These are phyloP conservation scores for Salix arbutifolia DNA, from an alignment of 345 rosid genomes.

Conservation along the genomic window DNA sequence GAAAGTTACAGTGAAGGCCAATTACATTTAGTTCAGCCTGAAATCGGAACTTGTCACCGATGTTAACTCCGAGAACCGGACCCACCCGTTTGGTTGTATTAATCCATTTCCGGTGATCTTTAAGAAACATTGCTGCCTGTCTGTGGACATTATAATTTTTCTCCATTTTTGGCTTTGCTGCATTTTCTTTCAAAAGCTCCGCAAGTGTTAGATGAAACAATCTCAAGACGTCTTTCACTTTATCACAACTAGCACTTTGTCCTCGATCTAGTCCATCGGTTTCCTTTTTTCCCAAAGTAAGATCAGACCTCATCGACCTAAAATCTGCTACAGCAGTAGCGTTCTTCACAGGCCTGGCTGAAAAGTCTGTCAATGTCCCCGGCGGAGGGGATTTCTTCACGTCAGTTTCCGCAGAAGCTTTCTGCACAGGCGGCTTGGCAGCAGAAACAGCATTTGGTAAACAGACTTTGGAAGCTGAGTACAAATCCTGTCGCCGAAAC, in stretches of 20 bases:
- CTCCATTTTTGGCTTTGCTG: background rate
- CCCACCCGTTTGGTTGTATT: conserved; percentile 12
- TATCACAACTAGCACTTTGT: background rate
- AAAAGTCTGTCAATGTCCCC: background rate
- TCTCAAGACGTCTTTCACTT: background rate
- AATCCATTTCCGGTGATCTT: background rate
- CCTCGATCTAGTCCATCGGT: background rate
- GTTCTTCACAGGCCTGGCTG: background rate
- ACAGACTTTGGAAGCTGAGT: background rate
- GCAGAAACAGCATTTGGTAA: background rate
- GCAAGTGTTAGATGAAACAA: background rate
- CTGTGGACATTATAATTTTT: background rate
- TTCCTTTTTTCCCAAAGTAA: background rate
- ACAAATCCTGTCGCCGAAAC: background rate
- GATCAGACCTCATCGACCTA: background rate
- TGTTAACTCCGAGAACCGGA: conserved; percentile 22
- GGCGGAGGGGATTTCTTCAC: background rate
- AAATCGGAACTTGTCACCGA: conserved; percentile 27
- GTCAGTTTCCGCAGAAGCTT: background rate
- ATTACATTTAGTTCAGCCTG: conserved; percentile 23
- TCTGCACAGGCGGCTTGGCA: background rate
- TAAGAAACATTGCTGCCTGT: background rate
- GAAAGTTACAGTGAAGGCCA: conserved; percentile 30
- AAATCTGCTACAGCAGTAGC: background rate
- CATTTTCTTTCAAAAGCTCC: background rate